Conservation (phyloP, 202 grass and related monocot genomes). For the Digitaria exilis region DNA sequence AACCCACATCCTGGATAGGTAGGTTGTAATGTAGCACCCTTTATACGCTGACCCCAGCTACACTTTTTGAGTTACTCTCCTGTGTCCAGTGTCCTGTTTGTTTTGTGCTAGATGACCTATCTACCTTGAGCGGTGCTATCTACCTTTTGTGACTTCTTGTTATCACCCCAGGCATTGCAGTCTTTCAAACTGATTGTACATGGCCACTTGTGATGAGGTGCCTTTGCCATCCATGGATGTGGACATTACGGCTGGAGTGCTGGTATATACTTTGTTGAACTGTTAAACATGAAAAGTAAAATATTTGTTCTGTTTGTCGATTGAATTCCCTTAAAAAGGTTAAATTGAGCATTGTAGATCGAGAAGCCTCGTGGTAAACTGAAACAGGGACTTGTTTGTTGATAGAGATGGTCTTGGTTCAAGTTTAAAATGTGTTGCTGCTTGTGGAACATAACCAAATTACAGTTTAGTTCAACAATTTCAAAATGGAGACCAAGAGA, state of each 20-base stretch:
- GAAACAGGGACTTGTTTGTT: neutral
- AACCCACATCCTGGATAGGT: neutral
- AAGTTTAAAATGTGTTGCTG: conserved; percentile 22
- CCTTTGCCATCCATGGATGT: conserved; percentile 26
- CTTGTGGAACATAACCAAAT: neutral
- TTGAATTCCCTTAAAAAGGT: neutral
- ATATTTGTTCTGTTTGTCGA: neutral
- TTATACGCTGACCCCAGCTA: conserved; percentile 4
- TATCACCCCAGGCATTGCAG: neutral
- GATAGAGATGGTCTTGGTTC: neutral
- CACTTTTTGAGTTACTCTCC: conserved; percentile 30
- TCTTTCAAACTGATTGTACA: neutral
- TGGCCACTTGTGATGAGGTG: conserved; percentile 14
- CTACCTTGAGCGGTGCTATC: neutral
- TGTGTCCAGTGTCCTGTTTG: conserved; percentile 16
- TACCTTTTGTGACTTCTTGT: conserved; percentile 25
- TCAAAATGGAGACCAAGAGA: neutral
- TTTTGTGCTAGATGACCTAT: conserved; percentile 12
- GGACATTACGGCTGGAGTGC: conserved; percentile 17
- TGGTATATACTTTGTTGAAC: conserved; percentile 32
- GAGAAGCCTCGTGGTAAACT: conserved; percentile 12
- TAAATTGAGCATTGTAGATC: neutral
- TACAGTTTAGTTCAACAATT: conserved; percentile 6
- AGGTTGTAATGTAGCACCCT: conserved; percentile 27
- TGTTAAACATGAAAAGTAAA: conserved; percentile 16